Percentiles rank a stretch among this genome's conserved stretches.
Conservation (phyloP, 805 yeast species). For the Cyberlindnera saturnus region DNA sequence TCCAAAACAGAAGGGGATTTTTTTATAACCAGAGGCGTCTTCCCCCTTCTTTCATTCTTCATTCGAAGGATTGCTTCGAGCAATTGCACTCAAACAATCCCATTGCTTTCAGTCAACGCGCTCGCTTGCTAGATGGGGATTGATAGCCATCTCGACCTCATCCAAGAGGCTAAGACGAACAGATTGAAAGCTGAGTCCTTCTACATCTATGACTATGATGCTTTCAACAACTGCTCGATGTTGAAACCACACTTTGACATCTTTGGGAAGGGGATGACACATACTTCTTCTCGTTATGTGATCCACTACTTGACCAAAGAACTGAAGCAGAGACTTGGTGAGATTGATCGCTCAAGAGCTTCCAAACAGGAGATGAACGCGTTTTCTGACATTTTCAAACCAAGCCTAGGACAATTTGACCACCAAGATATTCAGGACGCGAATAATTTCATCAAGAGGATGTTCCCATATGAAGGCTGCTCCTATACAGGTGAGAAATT, state of each 20-base stretch:
- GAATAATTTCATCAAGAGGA: slow-evolving; percentile 21
- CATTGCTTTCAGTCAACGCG: neutral
- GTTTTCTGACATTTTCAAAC: slow-evolving; percentile 27
- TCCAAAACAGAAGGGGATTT: neutral
- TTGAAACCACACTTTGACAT: slow-evolving; percentile 21
- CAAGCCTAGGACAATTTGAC: slow-evolving; percentile 29
- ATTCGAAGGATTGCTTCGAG: neutral
- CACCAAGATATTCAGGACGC: slow-evolving; percentile 25
- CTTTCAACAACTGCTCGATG: slow-evolving; percentile 24
- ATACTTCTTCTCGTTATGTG: slow-evolving; percentile 29
- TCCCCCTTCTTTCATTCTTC: too few relatives aligned
- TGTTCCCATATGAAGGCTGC: slow-evolving; percentile 34
- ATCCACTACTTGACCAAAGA: slow-evolving; percentile 28
- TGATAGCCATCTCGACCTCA: slow-evolving; percentile 20
- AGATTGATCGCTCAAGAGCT: slow-evolving; percentile 11
- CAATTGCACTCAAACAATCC: neutral
- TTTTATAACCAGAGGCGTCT: slow-evolving; percentile 1
- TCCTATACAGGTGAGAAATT: slow-evolving; percentile 27
- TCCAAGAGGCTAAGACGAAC: slow-evolving; percentile 24
- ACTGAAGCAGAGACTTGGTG: slow-evolving; percentile 22
- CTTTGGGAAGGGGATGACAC: slow-evolving; percentile 21
- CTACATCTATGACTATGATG: slow-evolving; percentile 28
- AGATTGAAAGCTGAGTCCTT: slow-evolving; percentile 24
- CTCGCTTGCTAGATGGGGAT: neutral
- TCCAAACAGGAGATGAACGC: slow-evolving; percentile 18